These are phyloP conservation scores for Pichia sp. DNA, from an alignment of 1,139 yeast species.

Conservation along the genomic window DNA sequence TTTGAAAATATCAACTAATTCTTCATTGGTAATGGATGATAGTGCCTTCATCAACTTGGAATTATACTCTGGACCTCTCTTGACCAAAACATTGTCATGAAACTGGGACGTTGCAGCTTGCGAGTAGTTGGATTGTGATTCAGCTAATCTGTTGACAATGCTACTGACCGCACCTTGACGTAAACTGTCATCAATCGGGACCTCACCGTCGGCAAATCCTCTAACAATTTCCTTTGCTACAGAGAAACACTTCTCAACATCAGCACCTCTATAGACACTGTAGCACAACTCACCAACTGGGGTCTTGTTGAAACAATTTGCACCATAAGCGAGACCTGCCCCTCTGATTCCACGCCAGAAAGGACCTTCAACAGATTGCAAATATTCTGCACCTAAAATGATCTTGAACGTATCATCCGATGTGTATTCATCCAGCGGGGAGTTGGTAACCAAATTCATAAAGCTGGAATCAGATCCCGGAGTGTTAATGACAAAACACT, in stretches of 20 bases:
- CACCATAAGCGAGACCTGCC: conserved; percentile 91
- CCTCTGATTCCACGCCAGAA: conserved; percentile 97
- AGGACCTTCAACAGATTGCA: conserved; percentile 92
- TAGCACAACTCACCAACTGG: conserved; percentile 67
- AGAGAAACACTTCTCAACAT: conserved; percentile 62
- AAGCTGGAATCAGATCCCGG: conserved; percentile 90
- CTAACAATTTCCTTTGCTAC: conserved; percentile 64
- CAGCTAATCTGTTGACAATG: conserved; percentile 65
- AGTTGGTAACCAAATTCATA: conserved; percentile 51
- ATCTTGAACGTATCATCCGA: conserved; percentile 67
- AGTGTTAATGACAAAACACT: conserved; percentile 61
- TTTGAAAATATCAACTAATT: conserved; percentile 48
- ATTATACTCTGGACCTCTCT: conserved; percentile 63
- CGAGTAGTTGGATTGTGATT: conserved; percentile 50
- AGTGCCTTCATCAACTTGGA: conserved; percentile 39
- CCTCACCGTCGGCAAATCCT: conserved; percentile 48
- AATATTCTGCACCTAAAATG: conserved; percentile 65
- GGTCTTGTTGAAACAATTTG: conserved; percentile 47
- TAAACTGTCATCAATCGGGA: conserved; percentile 47
- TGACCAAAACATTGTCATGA: conserved; percentile 55
- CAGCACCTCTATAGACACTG: conserved; percentile 77
- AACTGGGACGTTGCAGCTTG: conserved; percentile 64
- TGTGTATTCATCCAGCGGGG: conserved; percentile 52
- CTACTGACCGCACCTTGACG: conserved; percentile 71
- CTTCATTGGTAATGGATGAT: conserved; percentile 46